Evolutionary conservation across 192 early-diverging fungal species (phyloP).

Genomic region (Coemansia sp.): DNA sequence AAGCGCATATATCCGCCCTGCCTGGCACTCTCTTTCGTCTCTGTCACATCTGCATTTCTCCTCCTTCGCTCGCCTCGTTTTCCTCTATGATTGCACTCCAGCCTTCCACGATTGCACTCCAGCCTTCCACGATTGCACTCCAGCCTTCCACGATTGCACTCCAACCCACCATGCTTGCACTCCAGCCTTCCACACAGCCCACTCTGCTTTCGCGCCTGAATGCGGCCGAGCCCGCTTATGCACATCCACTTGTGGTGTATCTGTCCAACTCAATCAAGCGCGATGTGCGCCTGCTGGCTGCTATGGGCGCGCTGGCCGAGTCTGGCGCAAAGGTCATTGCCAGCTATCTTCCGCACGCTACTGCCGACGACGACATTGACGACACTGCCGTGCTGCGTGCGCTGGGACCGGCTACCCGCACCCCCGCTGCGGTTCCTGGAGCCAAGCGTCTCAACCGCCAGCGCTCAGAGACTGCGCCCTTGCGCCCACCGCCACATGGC

Average conservation of each 20-base stretch:
- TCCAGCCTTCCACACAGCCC: conserved; percentile 25
- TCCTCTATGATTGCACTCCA: conserved; percentile 1
- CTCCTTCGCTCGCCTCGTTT: conserved; percentile 1
- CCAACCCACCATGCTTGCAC: conserved; percentile 20
- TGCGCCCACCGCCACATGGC: conserved; percentile 21
- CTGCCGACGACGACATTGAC: conserved; percentile 23
- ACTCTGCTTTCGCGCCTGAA: conserved; percentile 29
- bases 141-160: conserved; percentile 16
- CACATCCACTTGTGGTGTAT: conserved; percentile 36
- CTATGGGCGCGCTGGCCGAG: conserved; percentile 50
- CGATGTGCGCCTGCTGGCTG: conserved; percentile 49
- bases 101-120: neutral
- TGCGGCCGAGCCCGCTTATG: conserved; percentile 18
- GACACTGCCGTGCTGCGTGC: conserved; percentile 25
- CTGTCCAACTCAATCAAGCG: conserved; percentile 51
- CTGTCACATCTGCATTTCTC: neutral
- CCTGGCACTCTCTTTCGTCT: neutral
- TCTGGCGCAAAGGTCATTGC: conserved; percentile 30
- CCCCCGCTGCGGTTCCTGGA: conserved; percentile 10
- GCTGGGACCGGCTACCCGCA: conserved; percentile 10
- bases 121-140: conserved; percentile 20
- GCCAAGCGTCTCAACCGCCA: conserved; percentile 43
- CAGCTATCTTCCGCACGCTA: conserved; percentile 45
- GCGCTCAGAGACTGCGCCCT: conserved; percentile 51
- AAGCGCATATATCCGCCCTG: conserved; percentile 14